These are phyloP conservation scores for Drechmeria coniospora DNA, from an alignment of 2,329 filamentous ascomycete genomes.

Conservation along the genomic window DNA sequence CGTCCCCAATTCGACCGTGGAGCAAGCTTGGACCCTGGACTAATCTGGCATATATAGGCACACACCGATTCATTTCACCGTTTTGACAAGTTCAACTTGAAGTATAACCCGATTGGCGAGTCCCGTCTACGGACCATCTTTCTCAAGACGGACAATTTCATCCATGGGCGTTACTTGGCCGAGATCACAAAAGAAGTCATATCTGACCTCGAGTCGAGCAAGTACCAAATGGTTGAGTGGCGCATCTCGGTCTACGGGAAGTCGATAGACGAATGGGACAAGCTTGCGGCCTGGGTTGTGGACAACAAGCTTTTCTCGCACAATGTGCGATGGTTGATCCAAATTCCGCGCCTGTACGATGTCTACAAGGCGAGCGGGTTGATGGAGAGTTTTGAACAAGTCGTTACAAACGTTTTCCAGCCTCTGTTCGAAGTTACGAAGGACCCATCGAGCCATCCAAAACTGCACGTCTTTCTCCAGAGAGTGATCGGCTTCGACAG, in stretches of 20 bases:
- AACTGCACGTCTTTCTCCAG: constrained; percentile 88
- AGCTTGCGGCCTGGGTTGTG: constrained; percentile 89
- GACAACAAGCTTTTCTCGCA: constrained; percentile 97
- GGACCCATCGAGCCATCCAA: constrained; percentile 72
- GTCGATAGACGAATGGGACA: constrained; percentile 90
- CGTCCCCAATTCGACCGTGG: not conserved
- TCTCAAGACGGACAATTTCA: constrained; percentile 95
- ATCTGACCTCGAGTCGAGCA: constrained; percentile 90
- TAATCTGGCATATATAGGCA: constrained; percentile 34
- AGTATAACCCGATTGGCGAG: constrained; percentile 95
- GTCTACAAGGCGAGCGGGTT: constrained; percentile 83
- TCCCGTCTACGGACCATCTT: constrained; percentile 95
- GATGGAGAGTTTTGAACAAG: constrained; percentile 80
- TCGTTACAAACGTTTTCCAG: constrained; percentile 82
- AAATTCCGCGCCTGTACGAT: constrained; percentile 86
- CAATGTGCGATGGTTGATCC: constrained; percentile 93
- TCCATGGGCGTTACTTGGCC: constrained; percentile 85
- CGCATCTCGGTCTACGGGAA: constrained; percentile 94
- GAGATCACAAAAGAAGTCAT: constrained; percentile 99
- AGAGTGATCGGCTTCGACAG: constrained; percentile 94
- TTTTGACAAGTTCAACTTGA: constrained; percentile 98
- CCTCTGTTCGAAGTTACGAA: constrained; percentile 90
- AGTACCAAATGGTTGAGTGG: constrained; percentile 99
- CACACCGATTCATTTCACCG: constrained; percentile 97
- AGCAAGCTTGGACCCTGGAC: not conserved